Evolutionary conservation across 371 early-diverging fungal species (phyloP).

Genomic region (Rhizopus sp.): DNA sequence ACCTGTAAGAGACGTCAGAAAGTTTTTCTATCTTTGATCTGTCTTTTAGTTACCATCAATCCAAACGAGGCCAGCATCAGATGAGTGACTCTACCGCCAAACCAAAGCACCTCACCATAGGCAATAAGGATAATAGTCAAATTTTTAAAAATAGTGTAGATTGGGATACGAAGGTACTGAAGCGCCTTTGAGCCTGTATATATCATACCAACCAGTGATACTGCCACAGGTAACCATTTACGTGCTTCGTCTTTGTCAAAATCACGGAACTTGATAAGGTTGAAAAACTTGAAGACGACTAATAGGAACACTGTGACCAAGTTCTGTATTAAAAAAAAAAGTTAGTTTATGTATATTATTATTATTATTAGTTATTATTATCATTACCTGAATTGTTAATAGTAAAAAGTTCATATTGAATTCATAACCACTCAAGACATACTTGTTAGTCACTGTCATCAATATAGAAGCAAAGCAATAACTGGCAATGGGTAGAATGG

Average conservation of each 20-base stretch:
- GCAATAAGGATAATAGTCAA: slow-evolving; percentile 97
- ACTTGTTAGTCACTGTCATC: slow-evolving; percentile 95
- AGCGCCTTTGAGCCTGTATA: slow-evolving; percentile 96
- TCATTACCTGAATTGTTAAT: slow-evolving; percentile 81
- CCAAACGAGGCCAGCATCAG: slow-evolving; percentile 84
- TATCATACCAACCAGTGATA: slow-evolving; percentile 93
- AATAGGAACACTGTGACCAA: slow-evolving; percentile 42
- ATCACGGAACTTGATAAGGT: slow-evolving; percentile 68
- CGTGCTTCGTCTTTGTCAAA: slow-evolving; percentile 69
- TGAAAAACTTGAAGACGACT: slow-evolving; percentile 60
- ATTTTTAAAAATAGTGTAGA: slow-evolving; percentile 99
- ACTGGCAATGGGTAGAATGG: slow-evolving; percentile 73
- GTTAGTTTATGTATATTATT: background rate
- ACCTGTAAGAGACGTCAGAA: slow-evolving; percentile 43
- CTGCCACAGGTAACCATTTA: slow-evolving; percentile 89
- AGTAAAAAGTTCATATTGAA: slow-evolving; percentile 91
- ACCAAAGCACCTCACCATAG: slow-evolving; percentile 88
- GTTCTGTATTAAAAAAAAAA: slow-evolving; percentile 32
- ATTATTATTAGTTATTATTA: background rate
- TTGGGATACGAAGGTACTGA: slow-evolving; percentile 89
- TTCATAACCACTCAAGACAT: slow-evolving; percentile 81
- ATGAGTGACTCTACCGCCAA: slow-evolving; percentile 76
- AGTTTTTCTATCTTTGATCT: background rate
- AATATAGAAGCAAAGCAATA: slow-evolving; percentile 89
- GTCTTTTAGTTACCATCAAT: slow-evolving; percentile 71